Percentiles rank a stretch among this genome's conserved stretches.
Conservation (phyloP, 2,329 filamentous ascomycete genomes). For the Pyrenochaeta sp. region DNA sequence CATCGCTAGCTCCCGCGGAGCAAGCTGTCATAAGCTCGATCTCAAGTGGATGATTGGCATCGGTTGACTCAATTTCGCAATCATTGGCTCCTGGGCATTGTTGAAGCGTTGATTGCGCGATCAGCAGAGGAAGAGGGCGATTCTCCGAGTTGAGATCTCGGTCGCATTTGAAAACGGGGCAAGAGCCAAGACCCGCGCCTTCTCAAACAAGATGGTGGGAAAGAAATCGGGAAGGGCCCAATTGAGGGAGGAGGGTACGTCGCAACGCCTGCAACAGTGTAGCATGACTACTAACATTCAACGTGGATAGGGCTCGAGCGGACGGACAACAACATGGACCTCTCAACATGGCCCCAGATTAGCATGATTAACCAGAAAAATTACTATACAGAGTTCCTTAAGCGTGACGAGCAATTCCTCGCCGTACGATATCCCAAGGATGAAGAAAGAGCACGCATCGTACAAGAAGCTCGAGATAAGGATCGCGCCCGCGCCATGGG, state of each 20-base stretch:
- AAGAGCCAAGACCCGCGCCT: not conserved
- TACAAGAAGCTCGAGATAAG: constrained; percentile 85
- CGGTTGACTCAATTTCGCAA: too few relatives aligned
- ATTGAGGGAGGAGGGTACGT: constrained; percentile 65
- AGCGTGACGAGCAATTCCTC: constrained; percentile 95
- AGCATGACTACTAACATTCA: constrained; percentile 13
- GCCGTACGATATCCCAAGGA: constrained; percentile 88
- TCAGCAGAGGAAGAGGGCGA: too few relatives aligned
- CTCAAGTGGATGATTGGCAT: too few relatives aligned
- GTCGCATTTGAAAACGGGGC: not conserved
- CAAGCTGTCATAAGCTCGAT: too few relatives aligned
- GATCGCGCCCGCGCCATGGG: constrained; percentile 83
- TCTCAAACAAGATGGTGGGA: constrained; percentile 62
- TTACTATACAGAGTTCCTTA: constrained; percentile 93
- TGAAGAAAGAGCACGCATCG: constrained; percentile 81
- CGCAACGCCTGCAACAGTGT: constrained; percentile 1
- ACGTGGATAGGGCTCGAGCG: constrained; percentile 80
- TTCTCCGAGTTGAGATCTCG: too few relatives aligned
- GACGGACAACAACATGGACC: constrained; percentile 98
- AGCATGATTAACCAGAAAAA: constrained; percentile 99
- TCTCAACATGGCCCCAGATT: constrained; percentile 91
- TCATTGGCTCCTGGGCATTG: too few relatives aligned
- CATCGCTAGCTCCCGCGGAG: too few relatives aligned
- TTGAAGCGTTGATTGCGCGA: too few relatives aligned
- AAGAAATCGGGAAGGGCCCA: constrained; percentile 71